Percentiles rank a stretch among this genome's conserved stretches.
These are phyloP conservation scores for Dipodascopsis uninucleata DNA, from an alignment of 805 yeast genomes.

Conservation along the genomic window DNA sequence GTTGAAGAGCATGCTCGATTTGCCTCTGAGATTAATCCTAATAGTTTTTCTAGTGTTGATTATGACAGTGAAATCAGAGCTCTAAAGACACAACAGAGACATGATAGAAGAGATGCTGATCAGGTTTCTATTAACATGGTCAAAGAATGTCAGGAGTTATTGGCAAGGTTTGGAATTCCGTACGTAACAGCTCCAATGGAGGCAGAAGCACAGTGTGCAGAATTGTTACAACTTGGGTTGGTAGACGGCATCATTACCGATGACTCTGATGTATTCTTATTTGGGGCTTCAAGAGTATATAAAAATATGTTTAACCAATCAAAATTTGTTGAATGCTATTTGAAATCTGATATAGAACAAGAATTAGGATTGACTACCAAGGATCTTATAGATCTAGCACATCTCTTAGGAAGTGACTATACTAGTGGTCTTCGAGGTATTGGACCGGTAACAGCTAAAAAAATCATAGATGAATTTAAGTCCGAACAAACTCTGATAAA, in stretches of 20 bases:
- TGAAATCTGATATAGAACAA: slow-evolving; percentile 51
- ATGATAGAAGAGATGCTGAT: slow-evolving; percentile 82
- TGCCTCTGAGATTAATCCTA: slow-evolving; percentile 34
- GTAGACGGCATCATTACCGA: slow-evolving; percentile 97
- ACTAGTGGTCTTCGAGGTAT: slow-evolving; percentile 89
- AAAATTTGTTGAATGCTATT: slow-evolving; percentile 83
- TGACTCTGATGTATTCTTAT: slow-evolving; percentile 92
- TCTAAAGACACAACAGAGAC: slow-evolving; percentile 58
- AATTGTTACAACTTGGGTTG: slow-evolving; percentile 57
- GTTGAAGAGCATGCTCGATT: slow-evolving; percentile 68
- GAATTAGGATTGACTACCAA: slow-evolving; percentile 63
- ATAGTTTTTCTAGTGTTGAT: slow-evolving; percentile 13
- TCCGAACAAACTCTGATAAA: slow-evolving; percentile 40
- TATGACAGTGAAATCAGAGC: slow-evolving; percentile 36
- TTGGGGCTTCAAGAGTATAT: slow-evolving; percentile 80
- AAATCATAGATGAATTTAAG: slow-evolving; percentile 80
- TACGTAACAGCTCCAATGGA: slow-evolving; percentile 96
- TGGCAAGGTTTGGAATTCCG: slow-evolving; percentile 88
- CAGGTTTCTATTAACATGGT: slow-evolving; percentile 86
- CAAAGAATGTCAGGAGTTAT: slow-evolving; percentile 81
- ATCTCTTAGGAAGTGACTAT: slow-evolving; percentile 88
- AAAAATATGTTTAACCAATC: slow-evolving; percentile 93
- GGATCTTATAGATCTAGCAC: slow-evolving; percentile 74
- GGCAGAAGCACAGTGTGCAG: slow-evolving; percentile 98
- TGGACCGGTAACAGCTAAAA: slow-evolving; percentile 92